Evolutionary conservation across 306 rosid genomes (phyloP), one percentile per base, ranked within the genome.

Genomic region (Glycine latifolia): DNA sequence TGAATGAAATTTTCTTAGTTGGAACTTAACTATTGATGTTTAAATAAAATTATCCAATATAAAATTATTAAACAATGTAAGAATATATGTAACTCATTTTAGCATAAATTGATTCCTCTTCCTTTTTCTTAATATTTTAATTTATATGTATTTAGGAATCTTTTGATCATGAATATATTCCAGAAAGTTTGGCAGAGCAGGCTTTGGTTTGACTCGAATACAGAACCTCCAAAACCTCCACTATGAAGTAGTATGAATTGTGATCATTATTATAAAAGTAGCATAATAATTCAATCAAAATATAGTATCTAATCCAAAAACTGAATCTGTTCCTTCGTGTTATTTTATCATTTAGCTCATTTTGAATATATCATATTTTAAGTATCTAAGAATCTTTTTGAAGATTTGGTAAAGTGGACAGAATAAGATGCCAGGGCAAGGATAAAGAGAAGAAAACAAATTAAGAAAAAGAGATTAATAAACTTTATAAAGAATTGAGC

Each of bases 221-320:
- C 43, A 58, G 44, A 75, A 41, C 69, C 41, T 41, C 55, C 56
- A 43, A 71, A 31, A 49, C 35, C 20, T 72, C 65, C 33, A 37
- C 50, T n/a, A 2, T 33, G 71, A 76, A 31, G 41, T 4, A 59
- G 20, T 4, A 35, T 39, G 46, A 69, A 26, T 20, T 75, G 75
- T 54, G 69, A 75, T 67, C 6, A 59, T 33, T 49, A 31, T n/a
- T 48, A 14, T 26, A 6, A 55, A 13, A 67, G 33, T 41, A 54
- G 26, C 68, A 44, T 17, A 37, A 69, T 15, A 48, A 16, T 60
- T 46, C 31, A 68, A 68, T 46, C 56, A 71, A 52, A 31, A 72
- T 47, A 72, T 60, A 46, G 44, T 8, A 39, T 62, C 39, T 10
- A 50, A 70, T 63, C 53, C 77, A 72, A 17, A 14, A 52, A 49